A percentile compares a stretch with the other conserved stretches of the same genome.
phyloP scores from a whole-genome alignment of 2,329 filamentous ascomycete species.

The Diaporthe caulivora region DNA sequence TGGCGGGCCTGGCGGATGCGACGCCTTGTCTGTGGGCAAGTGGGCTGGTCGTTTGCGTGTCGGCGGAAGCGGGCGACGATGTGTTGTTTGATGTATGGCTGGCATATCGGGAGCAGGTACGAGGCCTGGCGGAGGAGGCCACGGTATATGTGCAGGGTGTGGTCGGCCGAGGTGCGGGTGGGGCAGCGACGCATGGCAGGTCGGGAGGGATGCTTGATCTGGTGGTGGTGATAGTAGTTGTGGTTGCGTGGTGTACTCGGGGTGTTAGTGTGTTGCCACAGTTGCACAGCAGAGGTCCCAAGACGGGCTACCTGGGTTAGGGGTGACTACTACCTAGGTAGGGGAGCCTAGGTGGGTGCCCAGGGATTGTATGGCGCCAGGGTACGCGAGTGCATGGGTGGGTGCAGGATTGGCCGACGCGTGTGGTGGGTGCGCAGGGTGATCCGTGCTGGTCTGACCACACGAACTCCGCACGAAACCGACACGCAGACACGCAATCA shows the following conservation, averaged over 20 bases:
- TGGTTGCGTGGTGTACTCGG: background rate
- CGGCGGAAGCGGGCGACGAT: constrained; percentile 62
- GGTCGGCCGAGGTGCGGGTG: constrained; percentile 45
- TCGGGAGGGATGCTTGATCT: background rate
- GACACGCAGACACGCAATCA: too few relatives aligned
- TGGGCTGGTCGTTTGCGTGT: constrained; percentile 47
- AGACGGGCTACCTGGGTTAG: background rate
- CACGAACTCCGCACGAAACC: constrained; percentile 40
- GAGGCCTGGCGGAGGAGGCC: constrained; percentile 71
- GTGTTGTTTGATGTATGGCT: constrained; percentile 55
- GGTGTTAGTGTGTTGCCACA: background rate
- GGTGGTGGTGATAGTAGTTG: too few relatives aligned
- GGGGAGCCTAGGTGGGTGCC: too few relatives aligned
- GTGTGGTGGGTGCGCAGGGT: background rate
- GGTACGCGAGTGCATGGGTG: background rate
- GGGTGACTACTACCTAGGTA: too few relatives aligned
- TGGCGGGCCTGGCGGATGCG: constrained; percentile 57
- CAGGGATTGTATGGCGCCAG: too few relatives aligned
- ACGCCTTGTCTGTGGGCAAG: constrained; percentile 8
- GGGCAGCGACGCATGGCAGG: constrained; percentile 51
- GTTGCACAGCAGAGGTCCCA: too few relatives aligned
- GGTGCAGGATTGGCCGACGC: background rate
- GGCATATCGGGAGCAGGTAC: constrained; percentile 68
- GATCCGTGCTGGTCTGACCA: background rate
- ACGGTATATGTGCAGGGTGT: constrained; percentile 64